phyloP scores from a whole-genome alignment of 2,329 filamentous ascomycete genomes.

The Monosporascus sp. region DNA sequence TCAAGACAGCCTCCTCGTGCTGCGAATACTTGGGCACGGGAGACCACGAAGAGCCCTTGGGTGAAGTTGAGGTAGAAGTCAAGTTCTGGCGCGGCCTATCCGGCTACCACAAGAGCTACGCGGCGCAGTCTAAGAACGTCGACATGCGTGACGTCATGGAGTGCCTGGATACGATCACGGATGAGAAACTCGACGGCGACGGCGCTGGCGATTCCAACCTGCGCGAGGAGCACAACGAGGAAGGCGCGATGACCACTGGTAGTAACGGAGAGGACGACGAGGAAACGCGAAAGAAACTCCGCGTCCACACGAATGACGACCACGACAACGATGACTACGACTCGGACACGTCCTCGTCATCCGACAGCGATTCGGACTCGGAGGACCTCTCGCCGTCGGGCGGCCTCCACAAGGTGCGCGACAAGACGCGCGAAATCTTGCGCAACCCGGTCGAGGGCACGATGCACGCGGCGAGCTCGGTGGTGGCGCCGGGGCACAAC shows the following conservation, averaged over 20 bases:
- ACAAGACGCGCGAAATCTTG: constrained; percentile 31
- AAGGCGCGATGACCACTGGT: constrained; percentile 5
- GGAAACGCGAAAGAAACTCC: constrained; percentile 22
- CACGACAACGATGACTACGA: constrained; percentile 28
- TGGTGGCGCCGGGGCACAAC: constrained; percentile 31
- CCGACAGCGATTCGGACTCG: background rate
- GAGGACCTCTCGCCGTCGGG: constrained; percentile 14
- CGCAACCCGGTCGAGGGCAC: constrained; percentile 27
- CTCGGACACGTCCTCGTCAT: constrained; percentile 11
- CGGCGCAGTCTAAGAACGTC: constrained; percentile 42
- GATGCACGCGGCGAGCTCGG: constrained; percentile 22
- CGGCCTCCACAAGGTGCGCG: background rate
- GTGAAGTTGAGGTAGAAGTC: constrained; percentile 51
- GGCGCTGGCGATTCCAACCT: constrained; percentile 13
- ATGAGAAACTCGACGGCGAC: constrained; percentile 41
- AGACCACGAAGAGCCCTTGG: constrained; percentile 50
- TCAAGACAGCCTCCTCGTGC: constrained; percentile 30
- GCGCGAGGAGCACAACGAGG: background rate
- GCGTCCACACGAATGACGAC: constrained; percentile 28
- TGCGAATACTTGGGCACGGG: constrained; percentile 35
- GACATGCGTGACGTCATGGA: constrained; percentile 58
- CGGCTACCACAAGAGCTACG: constrained; percentile 51
- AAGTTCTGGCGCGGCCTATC: constrained; percentile 59
- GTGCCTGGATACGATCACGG: constrained; percentile 55
- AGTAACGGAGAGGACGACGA: constrained; percentile 23